Conservation (phyloP, 805 yeast species). For the Ogataea glucozyma region DNA sequence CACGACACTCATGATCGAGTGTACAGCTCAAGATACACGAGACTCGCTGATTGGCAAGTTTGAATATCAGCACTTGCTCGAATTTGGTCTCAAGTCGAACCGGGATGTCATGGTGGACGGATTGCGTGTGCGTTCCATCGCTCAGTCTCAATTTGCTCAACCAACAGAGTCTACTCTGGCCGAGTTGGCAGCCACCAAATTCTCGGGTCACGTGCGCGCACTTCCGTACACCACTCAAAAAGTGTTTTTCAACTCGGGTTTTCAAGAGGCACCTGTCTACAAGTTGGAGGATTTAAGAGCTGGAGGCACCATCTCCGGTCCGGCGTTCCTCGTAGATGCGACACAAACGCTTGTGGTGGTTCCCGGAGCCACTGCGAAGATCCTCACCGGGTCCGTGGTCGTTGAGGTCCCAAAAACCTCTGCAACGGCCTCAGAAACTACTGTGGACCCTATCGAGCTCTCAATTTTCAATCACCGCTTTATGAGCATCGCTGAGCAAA, state of each 20-base stretch:
- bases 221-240: constrained; percentile 48
- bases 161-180: constrained; percentile 7
- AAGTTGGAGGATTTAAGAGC: constrained; percentile 48
- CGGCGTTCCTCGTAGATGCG: constrained; percentile 37
- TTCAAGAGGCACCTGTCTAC: constrained; percentile 53
- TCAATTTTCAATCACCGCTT: constrained; percentile 48
- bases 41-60: constrained; percentile 50
- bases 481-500: constrained; percentile 52
- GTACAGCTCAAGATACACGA: constrained; percentile 32
- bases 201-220: constrained; percentile 40
- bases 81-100: constrained; percentile 68
- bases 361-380: constrained; percentile 34
- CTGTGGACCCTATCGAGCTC: constrained; percentile 45
- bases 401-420: constrained; percentile 23
- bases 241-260: constrained; percentile 38
- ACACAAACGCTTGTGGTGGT: constrained; percentile 40
- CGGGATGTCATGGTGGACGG: constrained; percentile 63
- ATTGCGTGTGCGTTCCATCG: constrained; percentile 69
- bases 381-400: constrained; percentile 36
- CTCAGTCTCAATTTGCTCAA: constrained; percentile 45
- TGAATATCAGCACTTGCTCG: constrained; percentile 56
- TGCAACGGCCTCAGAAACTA: constrained; percentile 38
- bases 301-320: constrained; percentile 57
- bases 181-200: constrained; percentile 8
- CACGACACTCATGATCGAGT: constrained; percentile 69